These are phyloP conservation scores for Tylopilus rubrobrunneus DNA, from an alignment of 768 basidiomycete genomes.

Conservation along the genomic window DNA sequence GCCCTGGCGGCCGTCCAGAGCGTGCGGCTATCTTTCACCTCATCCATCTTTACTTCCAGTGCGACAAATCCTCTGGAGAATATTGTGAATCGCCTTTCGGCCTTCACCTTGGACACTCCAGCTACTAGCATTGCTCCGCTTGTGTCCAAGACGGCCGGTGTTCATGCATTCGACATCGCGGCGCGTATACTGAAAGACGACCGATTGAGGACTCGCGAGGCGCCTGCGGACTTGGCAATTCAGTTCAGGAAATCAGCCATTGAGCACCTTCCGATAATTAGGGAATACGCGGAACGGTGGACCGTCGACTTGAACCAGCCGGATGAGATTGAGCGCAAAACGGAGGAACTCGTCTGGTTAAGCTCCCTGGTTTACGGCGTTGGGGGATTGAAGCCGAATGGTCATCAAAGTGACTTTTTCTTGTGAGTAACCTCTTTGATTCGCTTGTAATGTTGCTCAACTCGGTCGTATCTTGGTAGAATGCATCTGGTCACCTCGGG, in stretches of 20 bases:
- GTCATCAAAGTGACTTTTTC: conserved; percentile 44
- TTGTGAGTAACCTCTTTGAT: conserved; percentile 32
- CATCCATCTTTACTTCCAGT: conserved; percentile 8
- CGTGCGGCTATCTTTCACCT: conserved; percentile 32
- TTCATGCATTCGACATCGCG: conserved; percentile 46
- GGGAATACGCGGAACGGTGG: conserved; percentile 38
- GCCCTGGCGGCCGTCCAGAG: conserved; percentile 24
- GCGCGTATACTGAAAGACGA: conserved; percentile 50
- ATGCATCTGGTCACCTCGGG: conserved; percentile 31
- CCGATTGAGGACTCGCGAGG: conserved; percentile 18
- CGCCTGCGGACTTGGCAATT: conserved; percentile 14
- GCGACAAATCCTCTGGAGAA: neutral
- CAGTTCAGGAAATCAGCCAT: conserved; percentile 10
- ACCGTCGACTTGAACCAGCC: conserved; percentile 33
- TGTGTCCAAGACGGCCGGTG: conserved; percentile 2
- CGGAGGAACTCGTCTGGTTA: conserved; percentile 62
- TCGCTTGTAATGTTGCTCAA: too few relatives aligned
- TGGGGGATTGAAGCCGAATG: conserved; percentile 52
- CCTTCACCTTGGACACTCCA: conserved; percentile 6
- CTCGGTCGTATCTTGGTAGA: conserved; percentile 10
- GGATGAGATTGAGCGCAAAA: conserved; percentile 46
- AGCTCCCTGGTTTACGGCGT: conserved; percentile 53
- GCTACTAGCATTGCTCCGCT: neutral
- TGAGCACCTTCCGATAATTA: neutral
- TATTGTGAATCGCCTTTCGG: conserved; percentile 2